A percentile compares a stretch with the other conserved stretches of the same genome.
phyloP scores from a whole-genome alignment of 176 grass and related monocot species.

The Areca catechu region DNA sequence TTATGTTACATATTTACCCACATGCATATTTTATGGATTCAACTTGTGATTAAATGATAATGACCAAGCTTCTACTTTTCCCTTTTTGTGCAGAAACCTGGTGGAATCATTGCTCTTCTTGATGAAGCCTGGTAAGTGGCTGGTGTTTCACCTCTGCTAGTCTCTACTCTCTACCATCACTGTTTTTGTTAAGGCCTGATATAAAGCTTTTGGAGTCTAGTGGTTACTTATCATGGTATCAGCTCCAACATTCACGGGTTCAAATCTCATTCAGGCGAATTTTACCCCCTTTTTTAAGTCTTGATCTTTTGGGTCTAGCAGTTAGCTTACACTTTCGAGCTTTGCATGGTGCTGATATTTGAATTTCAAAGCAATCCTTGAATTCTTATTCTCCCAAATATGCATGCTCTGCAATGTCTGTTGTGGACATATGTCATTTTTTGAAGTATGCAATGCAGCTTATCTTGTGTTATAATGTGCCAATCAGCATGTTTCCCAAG shows the following conservation, averaged over 20 bases:
- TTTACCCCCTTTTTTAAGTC: no score
- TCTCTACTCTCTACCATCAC: constrained; percentile 2
- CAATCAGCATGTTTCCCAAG: constrained; percentile 94
- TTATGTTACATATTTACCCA: no score
- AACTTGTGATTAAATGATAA: constrained; percentile 1
- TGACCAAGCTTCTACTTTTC: constrained; percentile 4
- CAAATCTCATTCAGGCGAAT: no score
- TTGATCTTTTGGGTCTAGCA: no score
- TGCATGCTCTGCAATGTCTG: no score
- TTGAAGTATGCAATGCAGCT: not conserved
- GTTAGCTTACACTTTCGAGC: no score
- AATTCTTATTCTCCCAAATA: not conserved
- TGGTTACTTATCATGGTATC: no score
- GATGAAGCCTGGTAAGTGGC: constrained; percentile 97
- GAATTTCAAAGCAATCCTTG: not conserved
- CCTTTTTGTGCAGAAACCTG: constrained; percentile 78
- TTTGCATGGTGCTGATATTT: not conserved
- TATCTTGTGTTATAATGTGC: constrained; percentile 1
- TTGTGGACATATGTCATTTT: not conserved
- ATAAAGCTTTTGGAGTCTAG: no score
- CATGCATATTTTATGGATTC: no score
- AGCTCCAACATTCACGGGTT: no score
- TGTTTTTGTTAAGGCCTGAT: no score
- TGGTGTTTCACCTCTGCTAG: constrained; percentile 1
- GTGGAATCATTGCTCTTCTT: constrained; percentile 91